Evolutionary conservation across 1,139 yeast species (phyloP).

Genomic region (Kazachstania sp.): DNA sequence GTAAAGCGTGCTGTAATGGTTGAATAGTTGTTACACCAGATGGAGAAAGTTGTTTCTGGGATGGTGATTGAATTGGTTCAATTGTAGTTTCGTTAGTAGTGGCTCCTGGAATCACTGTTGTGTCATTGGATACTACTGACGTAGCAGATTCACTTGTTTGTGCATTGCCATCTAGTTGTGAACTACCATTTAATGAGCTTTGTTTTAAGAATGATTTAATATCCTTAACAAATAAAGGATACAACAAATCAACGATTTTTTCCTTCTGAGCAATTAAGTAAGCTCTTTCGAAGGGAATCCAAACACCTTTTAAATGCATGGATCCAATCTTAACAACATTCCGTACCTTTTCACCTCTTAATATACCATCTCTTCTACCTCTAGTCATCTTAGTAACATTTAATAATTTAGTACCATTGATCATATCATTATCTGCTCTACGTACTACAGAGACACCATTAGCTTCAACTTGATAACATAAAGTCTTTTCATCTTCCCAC

Average conservation of each 20-base stretch:
- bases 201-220: constrained; percentile 33
- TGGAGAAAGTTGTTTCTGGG: background rate
- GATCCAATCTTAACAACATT: constrained; percentile 95
- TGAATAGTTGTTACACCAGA: background rate
- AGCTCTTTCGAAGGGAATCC: constrained; percentile 96
- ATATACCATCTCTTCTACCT: constrained; percentile 89
- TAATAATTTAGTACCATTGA: constrained; percentile 85
- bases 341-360: constrained; percentile 79
- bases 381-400: constrained; percentile 96
- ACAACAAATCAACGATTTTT: constrained; percentile 74
- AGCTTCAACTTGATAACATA: constrained; percentile 93
- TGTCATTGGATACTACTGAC: background rate
- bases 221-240: constrained; percentile 83
- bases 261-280: constrained; percentile 85
- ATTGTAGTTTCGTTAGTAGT: no score
- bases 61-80: background rate
- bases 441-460: constrained; percentile 86
- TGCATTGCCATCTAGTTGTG: background rate
- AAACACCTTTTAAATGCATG: constrained; percentile 94
- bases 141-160: background rate
- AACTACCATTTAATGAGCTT: background rate
- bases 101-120: background rate
- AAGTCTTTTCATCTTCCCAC: constrained; percentile 96
- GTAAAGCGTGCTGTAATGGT: background rate
- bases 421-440: constrained; percentile 87